A percentile compares a stretch with the other conserved stretches of the same genome.
Conservation (phyloP, 495 filamentous ascomycete genomes). For the Penicilliopsis zonata region DNA sequence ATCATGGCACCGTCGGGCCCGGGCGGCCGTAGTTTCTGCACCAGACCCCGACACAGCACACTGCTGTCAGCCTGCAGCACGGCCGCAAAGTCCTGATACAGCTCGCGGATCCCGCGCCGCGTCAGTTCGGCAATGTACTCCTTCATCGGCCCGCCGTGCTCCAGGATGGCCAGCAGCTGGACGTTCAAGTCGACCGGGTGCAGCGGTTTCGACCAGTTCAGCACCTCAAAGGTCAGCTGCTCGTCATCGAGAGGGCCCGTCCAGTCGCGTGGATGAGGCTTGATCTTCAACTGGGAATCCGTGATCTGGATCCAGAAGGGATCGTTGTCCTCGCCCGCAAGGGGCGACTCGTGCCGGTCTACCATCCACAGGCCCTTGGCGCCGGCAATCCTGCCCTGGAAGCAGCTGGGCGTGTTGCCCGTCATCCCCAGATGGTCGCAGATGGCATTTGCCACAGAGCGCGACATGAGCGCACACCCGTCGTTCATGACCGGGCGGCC, state of each 20-base stretch:
- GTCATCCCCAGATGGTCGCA: slow-evolving; percentile 45
- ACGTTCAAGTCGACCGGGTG: slow-evolving; percentile 56
- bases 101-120: slow-evolving; percentile 37
- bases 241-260: slow-evolving; percentile 23
- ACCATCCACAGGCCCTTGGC: slow-evolving; percentile 90
- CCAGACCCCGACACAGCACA: slow-evolving; percentile 22
- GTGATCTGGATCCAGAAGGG: slow-evolving; percentile 66
- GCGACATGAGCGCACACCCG: slow-evolving; percentile 64
- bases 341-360: slow-evolving; percentile 25
- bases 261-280: slow-evolving; percentile 42
- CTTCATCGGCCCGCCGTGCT: slow-evolving; percentile 48
- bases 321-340: slow-evolving; percentile 17
- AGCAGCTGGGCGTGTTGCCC: slow-evolving; percentile 51
- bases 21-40: slow-evolving; percentile 24
- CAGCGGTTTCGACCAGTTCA: slow-evolving; percentile 47
- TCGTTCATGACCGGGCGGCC: slow-evolving; percentile 61
- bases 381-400: slow-evolving; percentile 73
- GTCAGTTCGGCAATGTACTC: slow-evolving; percentile 47
- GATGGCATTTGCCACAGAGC: slow-evolving; percentile 45
- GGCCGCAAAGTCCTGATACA: slow-evolving; percentile 39
- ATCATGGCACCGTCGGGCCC: slow-evolving; percentile 10
- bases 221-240: slow-evolving; percentile 63
- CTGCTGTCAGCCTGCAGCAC: slow-evolving; percentile 36
- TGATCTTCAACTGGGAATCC: slow-evolving; percentile 71
- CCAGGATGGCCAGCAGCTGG: slow-evolving; percentile 68